Evolutionary conservation across 2,329 filamentous ascomycete genomes (phyloP).

Genomic region (Berkeleyomyces rouxiae): DNA sequence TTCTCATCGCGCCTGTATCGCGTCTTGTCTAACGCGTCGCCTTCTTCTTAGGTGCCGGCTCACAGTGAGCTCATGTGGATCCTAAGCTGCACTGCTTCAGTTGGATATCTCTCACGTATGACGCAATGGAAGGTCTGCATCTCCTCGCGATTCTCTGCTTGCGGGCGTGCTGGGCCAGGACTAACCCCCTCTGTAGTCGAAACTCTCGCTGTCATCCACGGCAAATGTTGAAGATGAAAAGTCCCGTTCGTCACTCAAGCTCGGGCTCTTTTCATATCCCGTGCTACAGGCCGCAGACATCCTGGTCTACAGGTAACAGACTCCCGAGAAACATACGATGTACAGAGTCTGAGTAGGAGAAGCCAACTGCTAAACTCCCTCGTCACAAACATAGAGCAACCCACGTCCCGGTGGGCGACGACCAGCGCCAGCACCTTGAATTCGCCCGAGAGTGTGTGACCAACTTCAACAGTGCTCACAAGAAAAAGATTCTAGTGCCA

Average conservation of each 20-base stretch:
- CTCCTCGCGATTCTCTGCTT: not conserved
- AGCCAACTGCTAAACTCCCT: not conserved
- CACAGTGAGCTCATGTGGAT: slow-evolving; percentile 97
- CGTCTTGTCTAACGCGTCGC: not conserved
- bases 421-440: slow-evolving; percentile 87
- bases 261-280: slow-evolving; percentile 89
- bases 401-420: slow-evolving; percentile 91
- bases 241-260: slow-evolving; percentile 48
- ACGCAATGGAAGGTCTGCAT: slow-evolving; percentile 82
- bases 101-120: slow-evolving; percentile 94
- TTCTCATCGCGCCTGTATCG: not conserved
- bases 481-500: slow-evolving; percentile 39
- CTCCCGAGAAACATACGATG: too few species aligned
- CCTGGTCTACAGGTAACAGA: slow-evolving; percentile 53
- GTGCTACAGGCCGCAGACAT: slow-evolving; percentile 93
- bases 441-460: slow-evolving; percentile 74
- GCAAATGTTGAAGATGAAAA: slow-evolving; percentile 40
- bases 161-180: too few species aligned
- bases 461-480: slow-evolving; percentile 66
- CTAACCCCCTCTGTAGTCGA: slow-evolving; percentile 38
- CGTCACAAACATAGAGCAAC: slow-evolving; percentile 45
- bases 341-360: too few species aligned
- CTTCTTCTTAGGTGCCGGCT: slow-evolving; percentile 41
- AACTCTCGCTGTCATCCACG: slow-evolving; percentile 47
- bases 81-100: slow-evolving; percentile 74